Percentiles rank a stretch among this genome's conserved stretches.
phyloP scores from a whole-genome alignment of 2,329 filamentous ascomycete genomes.

The Talaromyces piceae region DNA sequence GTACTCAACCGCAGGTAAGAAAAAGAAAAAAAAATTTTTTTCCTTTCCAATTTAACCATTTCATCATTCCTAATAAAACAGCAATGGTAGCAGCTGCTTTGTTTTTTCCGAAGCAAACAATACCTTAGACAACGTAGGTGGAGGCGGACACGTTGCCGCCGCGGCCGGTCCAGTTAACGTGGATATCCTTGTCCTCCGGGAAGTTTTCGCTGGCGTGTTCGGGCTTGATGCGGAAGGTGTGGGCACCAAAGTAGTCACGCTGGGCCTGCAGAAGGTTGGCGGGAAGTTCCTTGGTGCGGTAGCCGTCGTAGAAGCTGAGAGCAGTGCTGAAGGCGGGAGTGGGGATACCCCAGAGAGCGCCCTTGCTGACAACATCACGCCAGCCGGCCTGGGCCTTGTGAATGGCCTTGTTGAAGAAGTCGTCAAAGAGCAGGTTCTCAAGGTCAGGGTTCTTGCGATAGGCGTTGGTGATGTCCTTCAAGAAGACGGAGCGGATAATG shows the following conservation, averaged over 20 bases:
- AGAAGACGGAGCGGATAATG: constrained; percentile 99
- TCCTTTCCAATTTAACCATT: too few relatives aligned
- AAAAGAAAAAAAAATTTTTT: not conserved
- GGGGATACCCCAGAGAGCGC: constrained; percentile 88
- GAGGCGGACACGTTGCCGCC: constrained; percentile 96
- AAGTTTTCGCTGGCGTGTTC: constrained; percentile 71
- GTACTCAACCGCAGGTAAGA: constrained; percentile 1
- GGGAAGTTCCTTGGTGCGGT: constrained; percentile 92
- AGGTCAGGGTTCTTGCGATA: constrained; percentile 93
- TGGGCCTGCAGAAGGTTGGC: constrained; percentile 98
- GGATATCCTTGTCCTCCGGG: constrained; percentile 77
- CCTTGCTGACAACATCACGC: constrained; percentile 86
- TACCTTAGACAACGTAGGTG: constrained; percentile 83
- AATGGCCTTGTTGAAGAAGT: constrained; percentile 99
- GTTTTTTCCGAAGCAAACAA: not conserved
- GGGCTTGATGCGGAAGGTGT: constrained; percentile 85
- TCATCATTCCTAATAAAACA: constrained; percentile 1
- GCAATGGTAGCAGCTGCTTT: not conserved
- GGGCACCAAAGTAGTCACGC: constrained; percentile 98
- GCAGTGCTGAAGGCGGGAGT: constrained; percentile 95
- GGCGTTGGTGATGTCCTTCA: constrained; percentile 97
- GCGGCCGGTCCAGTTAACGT: constrained; percentile 99
- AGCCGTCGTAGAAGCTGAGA: constrained; percentile 97
- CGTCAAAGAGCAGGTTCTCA: constrained; percentile 96
- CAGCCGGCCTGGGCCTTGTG: constrained; percentile 90